phyloP scores from a whole-genome alignment of 352 stramenopile genomes.

The Globisporangium paroecandrum region DNA sequence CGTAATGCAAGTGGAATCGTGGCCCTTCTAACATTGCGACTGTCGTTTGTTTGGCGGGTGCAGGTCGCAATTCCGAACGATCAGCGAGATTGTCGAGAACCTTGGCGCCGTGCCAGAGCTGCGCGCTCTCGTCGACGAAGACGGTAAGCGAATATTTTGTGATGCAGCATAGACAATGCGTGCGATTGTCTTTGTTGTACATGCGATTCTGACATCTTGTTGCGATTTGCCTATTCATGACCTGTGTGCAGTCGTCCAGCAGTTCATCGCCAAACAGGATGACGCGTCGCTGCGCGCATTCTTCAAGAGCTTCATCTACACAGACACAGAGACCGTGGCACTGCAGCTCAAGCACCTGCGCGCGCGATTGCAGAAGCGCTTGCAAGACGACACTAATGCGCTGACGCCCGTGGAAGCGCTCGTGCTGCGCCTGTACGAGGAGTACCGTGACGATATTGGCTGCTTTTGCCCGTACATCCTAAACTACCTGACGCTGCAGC shows the following conservation, averaged over 20 bases:
- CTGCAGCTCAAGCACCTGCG: slow-evolving; percentile 78
- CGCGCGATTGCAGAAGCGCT: slow-evolving; percentile 49
- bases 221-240: slow-evolving; percentile 2
- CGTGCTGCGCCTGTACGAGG: slow-evolving; percentile 89
- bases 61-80: slow-evolving; percentile 86
- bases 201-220: not conserved
- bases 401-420: slow-evolving; percentile 61
- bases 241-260: slow-evolving; percentile 25
- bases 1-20: not conserved
- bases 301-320: slow-evolving; percentile 81
- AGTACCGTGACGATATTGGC: slow-evolving; percentile 97
- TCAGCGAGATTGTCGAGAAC: slow-evolving; percentile 83
- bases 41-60: not conserved
- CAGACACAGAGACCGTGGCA: slow-evolving; percentile 58
- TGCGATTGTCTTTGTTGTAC: not conserved
- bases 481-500: slow-evolving; percentile 96
- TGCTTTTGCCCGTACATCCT: slow-evolving; percentile 97
- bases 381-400: not conserved
- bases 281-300: slow-evolving; percentile 52
- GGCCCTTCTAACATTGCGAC: not conserved
- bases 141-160: slow-evolving; percentile 11
- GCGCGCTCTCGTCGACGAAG: slow-evolving; percentile 31
- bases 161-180: not conserved
- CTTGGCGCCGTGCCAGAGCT: slow-evolving; percentile 86
- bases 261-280: slow-evolving; percentile 37